Evolutionary conservation across 164 flowering plant species (phyloP), one percentile per base, ranked within the genome.

Genomic region (Piper betle): DNA sequence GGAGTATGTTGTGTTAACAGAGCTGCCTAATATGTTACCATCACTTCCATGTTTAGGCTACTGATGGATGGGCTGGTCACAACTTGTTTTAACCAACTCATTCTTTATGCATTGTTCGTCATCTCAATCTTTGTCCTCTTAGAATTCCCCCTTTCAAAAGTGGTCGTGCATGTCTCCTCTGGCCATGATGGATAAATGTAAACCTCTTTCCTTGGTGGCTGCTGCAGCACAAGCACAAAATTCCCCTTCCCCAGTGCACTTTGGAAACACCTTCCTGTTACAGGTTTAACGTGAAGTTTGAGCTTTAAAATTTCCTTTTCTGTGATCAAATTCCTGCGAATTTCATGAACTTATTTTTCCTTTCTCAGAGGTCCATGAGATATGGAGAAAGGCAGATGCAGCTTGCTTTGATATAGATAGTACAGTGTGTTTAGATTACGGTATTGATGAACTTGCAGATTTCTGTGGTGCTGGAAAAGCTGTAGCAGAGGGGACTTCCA

Each of bases 391-490:
- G 54, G 91, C 80, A 0, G 75, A 83, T 73, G 96, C 97, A 4
- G 96, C 91, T 53, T 94, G 99, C 81, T 94, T 94, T 66, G 99
- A 94, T 72, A 97, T 94, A 62, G 99, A 94, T 77, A 94, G 99
- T 75, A 94, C 99, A 0, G 99, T 94, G 18, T 91, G 96, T 69
- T 5, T 87, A 63, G 99, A 94, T 69, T 97, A 94, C 68, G 99
- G 99, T 19, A 94, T 94, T 68, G 99, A 94, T 74, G 97, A 94
- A 68, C 82, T 94, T 72, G 99, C 99, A 4, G 96, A 91, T 42
- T 94, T 85, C 67, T 94, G 99, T 81, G 97, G 97, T 70, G 97
- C 97, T 64, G 99, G 99, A 66, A 81, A 85, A 70, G 99, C 93
- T 61, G 99, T 94, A 62, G 99, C 99, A 6, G 91, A 94, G 64